Evolutionary conservation across 225 moss, liverwort and hornwort species (phyloP), one percentile per base, ranked within the genome.

Genomic region (Pseudoscleropodium purum): DNA sequence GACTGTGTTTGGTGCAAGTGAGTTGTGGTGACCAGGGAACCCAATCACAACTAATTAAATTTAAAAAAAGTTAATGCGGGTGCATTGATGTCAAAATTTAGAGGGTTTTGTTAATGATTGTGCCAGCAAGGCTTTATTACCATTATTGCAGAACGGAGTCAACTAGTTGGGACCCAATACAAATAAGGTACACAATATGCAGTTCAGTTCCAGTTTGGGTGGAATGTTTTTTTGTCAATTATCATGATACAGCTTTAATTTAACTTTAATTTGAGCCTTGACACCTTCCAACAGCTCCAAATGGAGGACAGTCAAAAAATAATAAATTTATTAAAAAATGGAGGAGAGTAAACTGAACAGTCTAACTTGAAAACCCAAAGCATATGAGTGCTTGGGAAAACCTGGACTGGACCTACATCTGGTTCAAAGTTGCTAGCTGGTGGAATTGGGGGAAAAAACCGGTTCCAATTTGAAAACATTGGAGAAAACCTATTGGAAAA

Each of bases 401-500:
- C 54, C 54, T 4, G 16, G 5, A 54, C 54, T 2, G 54, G 54
- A 27, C 0, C 5, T 0, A 10, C 5, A 19, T 2, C 36, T 36
- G 5, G 14, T 39, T 72, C 41, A 72, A 72, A 26, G 72, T 73
- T 73, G 54, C 5, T 18, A 43, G 39, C 9, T 1, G 0, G 8
- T 27, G 13, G 26, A 41, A 41, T 43, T 27, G 43, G 72, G 18
- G 13, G 2, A 15, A 54, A 54, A 13, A 15, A 41, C 0, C 7
- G 2, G 4, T 39, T n/a, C 5, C 7, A 41, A 9, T 74, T 45
- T 17, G 16, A 74, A 73, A 26, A 29, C 17, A 29, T 43, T 0
- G 1, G 0, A 16, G 0, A 16, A 15, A 25, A 26, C 2, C 4
- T 1, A 0, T 5, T 29, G 17, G 10, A 74, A 74, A 45, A 29